Evolutionary conservation across 768 basidiomycete genomes (phyloP).

Genomic region (Austroboletus eburneus): DNA sequence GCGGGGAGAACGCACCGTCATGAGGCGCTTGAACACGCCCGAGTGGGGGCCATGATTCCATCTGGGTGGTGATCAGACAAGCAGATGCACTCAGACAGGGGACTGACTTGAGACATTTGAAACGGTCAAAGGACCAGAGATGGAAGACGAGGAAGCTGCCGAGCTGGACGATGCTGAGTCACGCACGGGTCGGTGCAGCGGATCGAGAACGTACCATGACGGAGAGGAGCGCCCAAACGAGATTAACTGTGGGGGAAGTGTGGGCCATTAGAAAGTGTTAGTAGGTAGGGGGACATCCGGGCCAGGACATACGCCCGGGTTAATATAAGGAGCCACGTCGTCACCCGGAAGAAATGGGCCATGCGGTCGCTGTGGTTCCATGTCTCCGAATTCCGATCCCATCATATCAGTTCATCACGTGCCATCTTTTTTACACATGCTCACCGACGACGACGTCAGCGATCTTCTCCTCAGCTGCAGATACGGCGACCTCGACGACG

Average conservation of each 20-base stretch:
- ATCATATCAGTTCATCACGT: no score
- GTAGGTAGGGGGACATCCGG: no score
- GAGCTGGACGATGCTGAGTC: no score
- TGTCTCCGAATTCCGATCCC: no score
- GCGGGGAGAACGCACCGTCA: slow-evolving; percentile 66
- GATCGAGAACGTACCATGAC: slow-evolving; percentile 48
- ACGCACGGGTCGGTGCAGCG: no score
- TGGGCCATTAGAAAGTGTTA: no score
- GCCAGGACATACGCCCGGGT: no score
- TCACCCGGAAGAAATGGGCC: no score
- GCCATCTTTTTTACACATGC: slow-evolving; percentile 7
- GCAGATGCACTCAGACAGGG: not conserved
- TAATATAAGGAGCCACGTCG: no score
- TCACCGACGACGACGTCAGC: slow-evolving; percentile 52
- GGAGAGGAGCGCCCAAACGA: slow-evolving; percentile 61
- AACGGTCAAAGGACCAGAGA: slow-evolving; percentile 76
- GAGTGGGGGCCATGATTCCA: slow-evolving; percentile 65
- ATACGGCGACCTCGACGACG: slow-evolving; percentile 83
- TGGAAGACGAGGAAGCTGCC: slow-evolving; percentile 64
- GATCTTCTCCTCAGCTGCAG: slow-evolving; percentile 81
- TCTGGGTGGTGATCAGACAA: slow-evolving; percentile 31
- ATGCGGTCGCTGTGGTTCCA: no score
- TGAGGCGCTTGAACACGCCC: slow-evolving; percentile 80
- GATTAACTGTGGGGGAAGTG: slow-evolving; percentile 52
- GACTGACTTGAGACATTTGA: slow-evolving; percentile 63